These are phyloP conservation scores for Fusarium sp. DNA, from an alignment of 2,329 filamentous ascomycete species.

Conservation along the genomic window DNA sequence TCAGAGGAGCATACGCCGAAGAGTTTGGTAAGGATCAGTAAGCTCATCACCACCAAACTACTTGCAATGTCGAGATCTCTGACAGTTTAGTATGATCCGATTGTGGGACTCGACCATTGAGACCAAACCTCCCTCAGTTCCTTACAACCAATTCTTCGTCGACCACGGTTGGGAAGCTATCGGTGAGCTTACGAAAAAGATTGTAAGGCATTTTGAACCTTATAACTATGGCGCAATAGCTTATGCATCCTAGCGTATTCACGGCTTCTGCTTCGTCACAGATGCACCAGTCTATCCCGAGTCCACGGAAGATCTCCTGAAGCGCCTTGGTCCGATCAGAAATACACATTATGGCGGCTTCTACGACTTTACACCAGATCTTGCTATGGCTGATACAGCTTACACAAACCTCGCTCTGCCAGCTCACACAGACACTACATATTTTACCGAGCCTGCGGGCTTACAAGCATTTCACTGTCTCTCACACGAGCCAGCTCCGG, in stretches of 20 bases:
- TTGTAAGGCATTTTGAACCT: constrained; percentile 59
- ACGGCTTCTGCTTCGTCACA: constrained; percentile 83
- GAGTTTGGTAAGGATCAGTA: constrained; percentile 40
- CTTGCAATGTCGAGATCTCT: neutral
- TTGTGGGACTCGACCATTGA: constrained; percentile 49
- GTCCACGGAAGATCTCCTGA: constrained; percentile 59
- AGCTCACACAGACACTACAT: constrained; percentile 94
- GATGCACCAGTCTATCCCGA: constrained; percentile 62
- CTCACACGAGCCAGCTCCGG: constrained; percentile 67
- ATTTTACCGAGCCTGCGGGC: constrained; percentile 92
- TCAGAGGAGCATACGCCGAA: constrained; percentile 21
- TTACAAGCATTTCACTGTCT: constrained; percentile 94
- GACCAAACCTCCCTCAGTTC: constrained; percentile 65
- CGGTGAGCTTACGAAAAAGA: constrained; percentile 69
- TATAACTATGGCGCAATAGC: neutral
- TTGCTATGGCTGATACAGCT: constrained; percentile 88
- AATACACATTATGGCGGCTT: constrained; percentile 88
- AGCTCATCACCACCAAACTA: neutral
- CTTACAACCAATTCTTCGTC: constrained; percentile 69
- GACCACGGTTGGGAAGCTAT: constrained; percentile 59
- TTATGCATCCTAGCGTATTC: constrained; percentile 61
- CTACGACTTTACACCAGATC: constrained; percentile 87
- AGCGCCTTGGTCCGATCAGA: constrained; percentile 83
- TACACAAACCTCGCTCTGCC: constrained; percentile 88
- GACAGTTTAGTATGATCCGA: constrained; percentile 15